Percentiles rank a stretch among this genome's conserved stretches.
These are phyloP conservation scores for Salvia rosmarinus DNA, from an alignment of 257 asterid genomes.

Conservation along the genomic window DNA sequence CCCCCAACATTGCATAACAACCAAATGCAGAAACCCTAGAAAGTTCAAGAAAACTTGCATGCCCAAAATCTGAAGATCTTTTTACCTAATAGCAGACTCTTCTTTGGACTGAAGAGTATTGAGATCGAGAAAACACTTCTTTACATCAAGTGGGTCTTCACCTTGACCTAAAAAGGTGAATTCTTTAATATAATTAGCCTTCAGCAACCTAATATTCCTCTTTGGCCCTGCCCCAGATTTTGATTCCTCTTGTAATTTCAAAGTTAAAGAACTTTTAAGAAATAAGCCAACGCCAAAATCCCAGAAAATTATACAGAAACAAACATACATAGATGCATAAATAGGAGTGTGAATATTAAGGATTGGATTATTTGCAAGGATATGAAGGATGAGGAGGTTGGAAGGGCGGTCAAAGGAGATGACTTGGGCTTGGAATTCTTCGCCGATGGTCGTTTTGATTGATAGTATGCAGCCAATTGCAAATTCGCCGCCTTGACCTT, in stretches of 20 bases:
- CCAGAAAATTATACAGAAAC: not conserved
- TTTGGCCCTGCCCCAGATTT: slow-evolving; percentile 73
- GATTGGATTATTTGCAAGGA: slow-evolving; percentile 49
- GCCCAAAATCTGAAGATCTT: not conserved
- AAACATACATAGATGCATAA: slow-evolving; percentile 6
- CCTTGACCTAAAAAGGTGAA: slow-evolving; percentile 72
- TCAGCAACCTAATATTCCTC: slow-evolving; percentile 78
- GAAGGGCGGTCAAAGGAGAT: slow-evolving; percentile 82
- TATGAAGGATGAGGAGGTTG: slow-evolving; percentile 95
- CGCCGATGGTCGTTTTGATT: slow-evolving; percentile 83
- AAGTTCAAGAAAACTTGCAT: not conserved
- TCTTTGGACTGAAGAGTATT: slow-evolving; percentile 74
- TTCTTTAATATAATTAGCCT: slow-evolving; percentile 82
- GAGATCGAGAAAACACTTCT: slow-evolving; percentile 80
- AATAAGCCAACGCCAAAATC: not conserved
- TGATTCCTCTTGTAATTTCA: slow-evolving; percentile 70
- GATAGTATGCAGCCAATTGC: slow-evolving; percentile 85
- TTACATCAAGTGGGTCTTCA: slow-evolving; percentile 86
- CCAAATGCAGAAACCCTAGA: not conserved
- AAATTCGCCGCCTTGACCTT: slow-evolving; percentile 67
- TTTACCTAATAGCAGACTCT: slow-evolving; percentile 87
- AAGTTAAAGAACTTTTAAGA: slow-evolving; percentile 49
- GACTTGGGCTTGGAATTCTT: slow-evolving; percentile 88
- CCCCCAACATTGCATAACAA: not conserved
- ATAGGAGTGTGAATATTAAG: not conserved